Evolutionary conservation across 441 rosid species (phyloP), one percentile per base, ranked within the genome.

Genomic region (Mallotus japonicus): DNA sequence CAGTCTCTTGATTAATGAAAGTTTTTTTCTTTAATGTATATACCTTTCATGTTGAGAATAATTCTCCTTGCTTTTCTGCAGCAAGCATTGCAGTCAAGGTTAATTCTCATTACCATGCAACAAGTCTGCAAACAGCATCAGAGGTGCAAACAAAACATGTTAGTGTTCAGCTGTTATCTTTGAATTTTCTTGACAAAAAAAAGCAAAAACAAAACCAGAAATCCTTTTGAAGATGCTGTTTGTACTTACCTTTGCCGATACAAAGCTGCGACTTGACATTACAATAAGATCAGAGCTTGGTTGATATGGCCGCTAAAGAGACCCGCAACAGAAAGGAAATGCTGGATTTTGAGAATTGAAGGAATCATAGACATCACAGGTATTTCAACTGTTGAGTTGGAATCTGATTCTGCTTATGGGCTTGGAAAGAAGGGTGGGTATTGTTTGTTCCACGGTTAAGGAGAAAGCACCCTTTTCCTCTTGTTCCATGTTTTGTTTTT

Each of bases 41-140:
- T 69, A 90, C 98, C 93, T 89, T 87, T 91, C 85, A 93, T 88
- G 47, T 78, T 86, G 75, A 82, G 79, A 75, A 93, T 76, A 46
- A 84, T 79, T 81, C 82, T 90, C 76, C 82, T 90, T 8, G 86
- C 80, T 81, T 90, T 93, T 75, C 85, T 79, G 85, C 83, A 88
- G 78, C 97, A 93, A 47, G 87, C 87, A 70, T 90, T 80, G 85
- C 93, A 91, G 76, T 93, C 98, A 58, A 93, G 73, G 69, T 87
- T 87, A 63, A 93, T 68, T 79, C 91, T 76, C 85, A 93, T 72
- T 71, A 84, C 86, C 87, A 83, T 79, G 81, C 90, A 85, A 71
- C 87, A 85, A 70, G 76, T 75, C 89, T 83, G 86, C 86, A 83
- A 68, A 37, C n/a, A 60, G 5, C 19, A 54, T 16, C 58, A 54